Base-by-base conservation (phyloP, 2,329 filamentous ascomycete genomes). In the Aspergillus fumigatus region DNA sequence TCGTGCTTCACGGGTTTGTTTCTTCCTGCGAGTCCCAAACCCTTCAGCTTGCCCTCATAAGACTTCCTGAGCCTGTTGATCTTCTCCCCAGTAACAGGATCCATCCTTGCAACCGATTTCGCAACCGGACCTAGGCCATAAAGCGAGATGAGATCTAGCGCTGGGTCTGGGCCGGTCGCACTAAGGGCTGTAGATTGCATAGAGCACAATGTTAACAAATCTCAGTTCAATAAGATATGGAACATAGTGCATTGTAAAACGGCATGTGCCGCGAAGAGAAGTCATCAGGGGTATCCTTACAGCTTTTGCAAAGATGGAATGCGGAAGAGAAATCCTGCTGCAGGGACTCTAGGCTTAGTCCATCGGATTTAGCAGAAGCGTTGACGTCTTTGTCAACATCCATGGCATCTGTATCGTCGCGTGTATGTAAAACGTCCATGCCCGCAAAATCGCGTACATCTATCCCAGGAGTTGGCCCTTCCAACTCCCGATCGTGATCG, bases 51-150 rank as follows among this genome's bases (percentile, higher is more conserved):
- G 45, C 78, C 78, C 65, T 80, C 79, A 59, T 81, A 81, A 3
- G 78, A 80, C 61, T 80, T 81, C 58, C 85, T 77, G 45, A 88
- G 75, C 67, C 83, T 82, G 71, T 87, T 86, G 59, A 80, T 80
- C 73, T 88, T 88, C 67, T 86, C 84, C 58, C 84, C 84, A n/a
- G 83, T 86, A 21, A 77, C 70, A 17, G 83, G 82, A 68, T 88
- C 83, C 51, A 75, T 79, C 53, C 85, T 77, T 57, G 81, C 83
- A 60, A 87, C 84, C 53, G 79, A 83, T 62, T 78, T 77, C 59
- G 84, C 82, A 54, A 87, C 76, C 38, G 75, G 70, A 60, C 80
- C 77, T 58, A 87, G 72, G 54, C 79, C 77, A 72, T 85, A 87
- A 55, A 85, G 75, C 52, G 79, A 77, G 59, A 87, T 77, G 56